Conservation (phyloP, 1,284 basidiomycete genomes). For the Irpex rosettiformis region DNA sequence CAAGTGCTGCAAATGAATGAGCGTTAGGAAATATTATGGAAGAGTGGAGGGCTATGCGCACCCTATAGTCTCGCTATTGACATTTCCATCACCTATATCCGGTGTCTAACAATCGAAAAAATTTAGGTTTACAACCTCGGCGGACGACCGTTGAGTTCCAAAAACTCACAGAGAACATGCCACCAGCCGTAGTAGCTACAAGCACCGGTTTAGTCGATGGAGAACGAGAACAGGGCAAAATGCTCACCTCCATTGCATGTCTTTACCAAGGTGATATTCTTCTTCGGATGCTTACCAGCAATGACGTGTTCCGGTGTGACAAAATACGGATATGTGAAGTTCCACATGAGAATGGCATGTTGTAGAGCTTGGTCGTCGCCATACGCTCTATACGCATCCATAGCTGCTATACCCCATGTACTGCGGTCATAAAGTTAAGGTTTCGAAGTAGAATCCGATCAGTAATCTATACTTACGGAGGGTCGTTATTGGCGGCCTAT, state of each 20-base stretch:
- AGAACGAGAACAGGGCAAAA: neutral
- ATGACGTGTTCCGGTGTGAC: conserved; percentile 4
- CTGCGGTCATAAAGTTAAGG: neutral
- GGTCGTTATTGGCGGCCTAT: neutral
- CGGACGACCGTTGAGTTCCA: neutral
- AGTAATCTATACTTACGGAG: neutral
- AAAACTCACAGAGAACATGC: conserved; percentile 7
- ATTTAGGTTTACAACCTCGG: neutral
- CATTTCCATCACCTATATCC: neutral
- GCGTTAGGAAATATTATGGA: too few species aligned
- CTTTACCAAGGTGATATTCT: conserved; percentile 4
- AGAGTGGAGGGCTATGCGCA: too few species aligned
- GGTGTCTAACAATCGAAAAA: neutral
- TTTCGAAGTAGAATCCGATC: neutral
- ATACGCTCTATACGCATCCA: conserved; percentile 4
- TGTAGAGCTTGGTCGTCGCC: neutral
- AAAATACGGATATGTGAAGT: neutral
- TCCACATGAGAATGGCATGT: conserved; percentile 2
- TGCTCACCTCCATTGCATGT: neutral
- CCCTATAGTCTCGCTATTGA: neutral
- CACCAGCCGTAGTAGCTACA: conserved; percentile 8
- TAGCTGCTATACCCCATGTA: conserved; percentile 3
- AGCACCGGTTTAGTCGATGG: neutral
- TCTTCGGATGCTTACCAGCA: neutral
- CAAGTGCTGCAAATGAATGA: conserved; percentile 5